A percentile compares a stretch with the other conserved stretches of the same genome.
Conservation (phyloP, 2,329 filamentous ascomycete species). For the Endoconidiophora laricicola region DNA sequence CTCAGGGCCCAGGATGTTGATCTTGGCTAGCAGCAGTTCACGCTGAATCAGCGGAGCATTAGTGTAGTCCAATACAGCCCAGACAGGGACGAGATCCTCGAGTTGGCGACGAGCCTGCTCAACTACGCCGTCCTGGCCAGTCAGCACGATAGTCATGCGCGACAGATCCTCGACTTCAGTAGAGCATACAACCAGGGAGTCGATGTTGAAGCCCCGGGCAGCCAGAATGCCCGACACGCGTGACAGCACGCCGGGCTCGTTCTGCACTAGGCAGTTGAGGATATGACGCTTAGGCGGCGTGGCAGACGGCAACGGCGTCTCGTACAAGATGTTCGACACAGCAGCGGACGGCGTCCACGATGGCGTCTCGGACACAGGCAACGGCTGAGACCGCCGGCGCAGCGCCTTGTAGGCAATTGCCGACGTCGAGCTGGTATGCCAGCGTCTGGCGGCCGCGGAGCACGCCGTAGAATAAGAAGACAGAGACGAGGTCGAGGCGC, state of each 20-base stretch:
- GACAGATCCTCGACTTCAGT: slow-evolving; percentile 94
- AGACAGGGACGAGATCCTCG: slow-evolving; percentile 92
- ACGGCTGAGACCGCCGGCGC: slow-evolving; percentile 73
- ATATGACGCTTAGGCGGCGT: slow-evolving; percentile 85
- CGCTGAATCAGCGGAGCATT: slow-evolving; percentile 83
- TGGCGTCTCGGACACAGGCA: slow-evolving; percentile 59
- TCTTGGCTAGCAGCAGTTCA: slow-evolving; percentile 85
- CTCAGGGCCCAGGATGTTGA: slow-evolving; percentile 91
- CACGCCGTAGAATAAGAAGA: slow-evolving; percentile 16
- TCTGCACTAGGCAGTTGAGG: slow-evolving; percentile 96
- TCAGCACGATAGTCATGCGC: slow-evolving; percentile 96
- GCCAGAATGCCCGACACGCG: slow-evolving; percentile 93
- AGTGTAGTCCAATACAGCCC: slow-evolving; percentile 96
- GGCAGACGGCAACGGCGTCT: slow-evolving; percentile 73
- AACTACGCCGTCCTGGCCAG: slow-evolving; percentile 89
- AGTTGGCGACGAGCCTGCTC: slow-evolving; percentile 92
- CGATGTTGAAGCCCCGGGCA: slow-evolving; percentile 96
- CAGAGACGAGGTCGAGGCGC: slow-evolving; percentile 17
- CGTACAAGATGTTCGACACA: slow-evolving; percentile 96
- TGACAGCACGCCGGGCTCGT: slow-evolving; percentile 93
- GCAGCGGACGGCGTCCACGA: slow-evolving; percentile 84
- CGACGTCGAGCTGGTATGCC: slow-evolving; percentile 57
- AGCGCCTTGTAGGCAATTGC: slow-evolving; percentile 95
- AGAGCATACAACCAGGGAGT: slow-evolving; percentile 92
- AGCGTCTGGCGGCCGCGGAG: slow-evolving; percentile 15